Base-by-base conservation (phyloP, 176 grass and related monocot species). In the Oryza coarctata region DNA sequence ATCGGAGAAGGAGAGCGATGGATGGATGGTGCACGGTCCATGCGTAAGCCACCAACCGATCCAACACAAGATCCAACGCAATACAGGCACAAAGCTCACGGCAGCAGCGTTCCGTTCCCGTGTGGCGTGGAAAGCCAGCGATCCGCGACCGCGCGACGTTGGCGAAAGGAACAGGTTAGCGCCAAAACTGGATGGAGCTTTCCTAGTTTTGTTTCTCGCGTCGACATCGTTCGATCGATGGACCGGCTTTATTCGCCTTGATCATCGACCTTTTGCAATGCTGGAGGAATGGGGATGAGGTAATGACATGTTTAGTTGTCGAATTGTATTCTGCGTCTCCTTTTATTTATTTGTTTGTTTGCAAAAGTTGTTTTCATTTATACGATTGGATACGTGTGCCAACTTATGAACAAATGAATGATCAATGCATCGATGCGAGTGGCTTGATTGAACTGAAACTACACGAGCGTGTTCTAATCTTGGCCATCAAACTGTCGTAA, bases 101-200 rank as follows among this genome's bases (percentile, higher is more conserved):
- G 69, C 39, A 29, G 12, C 25, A 45, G 43, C 47, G 47, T 47
- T 0, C 44, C 49, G 49, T 52, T 17, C 5, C 14, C 17, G 17
- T 39, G 58, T 44, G 45, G 33, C 74, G 86, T 88, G 80, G 55
- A 87, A 81, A 87, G 85, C 30, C 71, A 70, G 35, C 5, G 14
- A 52, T 52, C 49, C 49, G 49, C 49, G 49, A 6, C 17, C 49
- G 49, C 47, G 33, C 34, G 2, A 47, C 68, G 62, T 28, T 68
- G 40, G 30, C 43, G 20, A 86, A 55, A 43, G 60, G 49, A 47
- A 20, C 47, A 18, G 47, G 14, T 28, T 83, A 40, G 35, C 34
- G 45, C 60, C 80, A 73, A 30, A 65, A 68, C 47, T 1, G 39
- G 68, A 41, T 57, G 68, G 38, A 15, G 34, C 11, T 32, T 55